Conservation (phyloP, 192 early-diverging fungal genomes). For the Coemansia biformis region DNA sequence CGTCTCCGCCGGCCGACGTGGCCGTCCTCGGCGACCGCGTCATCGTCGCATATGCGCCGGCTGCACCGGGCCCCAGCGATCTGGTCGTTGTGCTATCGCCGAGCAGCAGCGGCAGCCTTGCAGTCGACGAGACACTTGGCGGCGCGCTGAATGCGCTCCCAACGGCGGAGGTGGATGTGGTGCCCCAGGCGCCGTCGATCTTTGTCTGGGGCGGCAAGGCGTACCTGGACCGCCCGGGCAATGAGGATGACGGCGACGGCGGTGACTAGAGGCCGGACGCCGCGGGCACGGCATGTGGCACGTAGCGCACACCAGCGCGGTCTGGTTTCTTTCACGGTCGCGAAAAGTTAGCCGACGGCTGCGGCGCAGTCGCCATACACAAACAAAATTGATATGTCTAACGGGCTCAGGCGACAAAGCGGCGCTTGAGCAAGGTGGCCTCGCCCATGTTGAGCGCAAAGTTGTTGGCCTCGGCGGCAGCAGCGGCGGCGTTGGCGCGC, state of each 20-base stretch:
- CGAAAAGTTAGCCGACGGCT: no score
- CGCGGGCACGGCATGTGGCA: no score
- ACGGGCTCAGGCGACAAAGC: slow-evolving; percentile 24
- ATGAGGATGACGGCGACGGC: slow-evolving; percentile 8
- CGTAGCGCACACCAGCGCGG: no score
- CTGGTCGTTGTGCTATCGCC: slow-evolving; percentile 8
- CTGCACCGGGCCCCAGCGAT: neutral
- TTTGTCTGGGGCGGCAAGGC: slow-evolving; percentile 47
- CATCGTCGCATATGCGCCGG: slow-evolving; percentile 22
- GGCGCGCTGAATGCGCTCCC: slow-evolving; percentile 8
- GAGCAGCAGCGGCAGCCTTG: slow-evolving; percentile 1
- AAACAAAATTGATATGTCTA: no score
- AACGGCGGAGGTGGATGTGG: slow-evolving; percentile 8
- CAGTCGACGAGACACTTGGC: slow-evolving; percentile 7
- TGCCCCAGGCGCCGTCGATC: slow-evolving; percentile 16
- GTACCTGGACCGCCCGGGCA: slow-evolving; percentile 34
- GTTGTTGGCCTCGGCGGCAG: slow-evolving; percentile 5
- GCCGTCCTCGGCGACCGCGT: slow-evolving; percentile 16
- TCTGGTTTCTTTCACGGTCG: no score
- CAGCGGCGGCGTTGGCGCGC: neutral
- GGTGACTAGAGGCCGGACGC: no score
- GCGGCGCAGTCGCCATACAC: no score
- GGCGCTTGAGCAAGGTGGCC: slow-evolving; percentile 44
- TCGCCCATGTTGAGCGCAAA: slow-evolving; percentile 51
- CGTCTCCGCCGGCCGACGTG: slow-evolving; percentile 22